Evolutionary conservation across 257 asterid genomes (phyloP).

Genomic region (Cordia subcordata): DNA sequence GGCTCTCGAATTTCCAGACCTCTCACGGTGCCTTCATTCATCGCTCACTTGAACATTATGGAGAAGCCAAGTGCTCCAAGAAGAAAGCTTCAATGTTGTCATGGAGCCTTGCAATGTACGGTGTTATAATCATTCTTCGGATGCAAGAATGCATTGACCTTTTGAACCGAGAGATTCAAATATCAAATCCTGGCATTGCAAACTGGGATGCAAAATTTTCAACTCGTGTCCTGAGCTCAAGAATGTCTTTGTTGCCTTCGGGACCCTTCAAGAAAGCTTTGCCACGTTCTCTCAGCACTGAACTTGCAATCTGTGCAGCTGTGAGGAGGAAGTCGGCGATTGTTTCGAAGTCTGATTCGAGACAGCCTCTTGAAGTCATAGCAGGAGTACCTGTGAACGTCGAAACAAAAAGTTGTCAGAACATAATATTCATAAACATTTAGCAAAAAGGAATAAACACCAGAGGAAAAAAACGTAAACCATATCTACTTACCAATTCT

Average conservation of each 20-base stretch:
- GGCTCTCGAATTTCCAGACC: too few relatives aligned
- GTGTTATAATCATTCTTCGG: not conserved
- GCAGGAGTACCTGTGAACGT: slow-evolving; percentile 68
- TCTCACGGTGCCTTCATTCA: too few relatives aligned
- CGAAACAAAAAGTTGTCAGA: not conserved
- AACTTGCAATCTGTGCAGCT: slow-evolving; percentile 64
- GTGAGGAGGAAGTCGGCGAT: slow-evolving; percentile 67
- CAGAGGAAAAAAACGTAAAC: not conserved
- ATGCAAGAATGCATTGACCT: too few relatives aligned
- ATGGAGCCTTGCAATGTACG: not conserved
- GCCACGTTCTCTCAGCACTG: slow-evolving; percentile 67
- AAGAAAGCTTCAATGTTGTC: not conserved
- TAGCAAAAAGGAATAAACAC: not conserved
- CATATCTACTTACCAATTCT: slow-evolving; percentile 58
- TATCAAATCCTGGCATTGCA: slow-evolving; percentile 88
- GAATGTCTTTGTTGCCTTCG: slow-evolving; percentile 70
- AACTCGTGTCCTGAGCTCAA: slow-evolving; percentile 66
- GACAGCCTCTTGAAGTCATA: slow-evolving; percentile 88
- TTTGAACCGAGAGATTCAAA: slow-evolving; percentile 12
- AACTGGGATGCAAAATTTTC: slow-evolving; percentile 80
- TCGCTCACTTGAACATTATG: too few relatives aligned
- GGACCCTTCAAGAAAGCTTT: slow-evolving; percentile 68
- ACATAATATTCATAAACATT: not conserved
- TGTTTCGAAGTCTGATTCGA: slow-evolving; percentile 70
- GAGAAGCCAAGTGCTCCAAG: not conserved